Conservation (phyloP, 176 grass and related monocot species). For the Thalia dealbata region DNA sequence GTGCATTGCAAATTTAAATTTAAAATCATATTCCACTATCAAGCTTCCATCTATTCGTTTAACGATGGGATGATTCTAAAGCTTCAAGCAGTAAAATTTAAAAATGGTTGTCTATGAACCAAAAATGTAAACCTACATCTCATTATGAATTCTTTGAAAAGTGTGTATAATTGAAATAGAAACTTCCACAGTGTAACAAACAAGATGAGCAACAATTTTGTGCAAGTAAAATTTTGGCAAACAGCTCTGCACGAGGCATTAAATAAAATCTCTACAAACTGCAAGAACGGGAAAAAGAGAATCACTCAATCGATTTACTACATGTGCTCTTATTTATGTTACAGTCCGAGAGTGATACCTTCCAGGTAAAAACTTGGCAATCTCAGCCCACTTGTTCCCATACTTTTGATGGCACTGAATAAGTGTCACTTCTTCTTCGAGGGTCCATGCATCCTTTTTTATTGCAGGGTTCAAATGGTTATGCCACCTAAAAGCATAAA, state of each 20-base stretch:
- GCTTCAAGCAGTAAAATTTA: too few species aligned
- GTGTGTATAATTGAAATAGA: too few species aligned
- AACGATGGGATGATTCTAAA: too few species aligned
- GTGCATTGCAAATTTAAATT: too few species aligned
- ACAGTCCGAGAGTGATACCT: not conserved
- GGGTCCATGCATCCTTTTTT: conserved; percentile 13
- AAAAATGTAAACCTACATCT: too few species aligned
- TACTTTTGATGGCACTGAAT: conserved; percentile 7
- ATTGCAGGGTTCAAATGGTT: conserved; percentile 19
- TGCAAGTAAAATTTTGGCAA: not conserved
- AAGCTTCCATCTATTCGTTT: too few species aligned
- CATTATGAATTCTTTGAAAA: too few species aligned
- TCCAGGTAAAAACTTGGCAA: conserved; percentile 11
- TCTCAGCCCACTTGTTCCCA: conserved; percentile 15
- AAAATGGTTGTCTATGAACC: too few species aligned
- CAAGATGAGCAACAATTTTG: too few species aligned
- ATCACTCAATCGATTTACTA: not conserved
- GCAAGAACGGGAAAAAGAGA: not conserved
- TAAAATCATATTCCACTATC: too few species aligned
- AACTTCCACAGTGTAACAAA: too few species aligned
- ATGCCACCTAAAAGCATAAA: conserved; percentile 10
- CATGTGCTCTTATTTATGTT: not conserved
- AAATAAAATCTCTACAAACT: not conserved
- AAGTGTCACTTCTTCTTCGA: conserved; percentile 9
- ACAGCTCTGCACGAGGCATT: not conserved